These are phyloP conservation scores for Podaxis sp. DNA, from an alignment of 768 basidiomycete genomes.

Conservation along the genomic window DNA sequence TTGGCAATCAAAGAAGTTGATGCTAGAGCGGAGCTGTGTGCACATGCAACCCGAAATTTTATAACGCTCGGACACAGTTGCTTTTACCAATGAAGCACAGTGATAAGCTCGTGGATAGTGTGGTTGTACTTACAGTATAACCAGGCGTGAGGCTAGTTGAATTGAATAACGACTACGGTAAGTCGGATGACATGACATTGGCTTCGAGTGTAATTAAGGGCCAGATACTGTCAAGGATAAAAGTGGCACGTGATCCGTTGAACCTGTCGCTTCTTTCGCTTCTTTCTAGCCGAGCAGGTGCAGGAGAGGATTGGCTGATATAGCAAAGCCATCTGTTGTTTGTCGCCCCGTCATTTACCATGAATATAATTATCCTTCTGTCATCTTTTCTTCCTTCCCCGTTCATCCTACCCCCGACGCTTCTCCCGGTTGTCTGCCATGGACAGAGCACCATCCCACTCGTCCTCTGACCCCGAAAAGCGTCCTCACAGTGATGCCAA, in stretches of 20 bases:
- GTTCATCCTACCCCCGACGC: neutral
- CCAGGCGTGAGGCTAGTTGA: too few relatives aligned
- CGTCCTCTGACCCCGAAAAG: conserved; percentile 27
- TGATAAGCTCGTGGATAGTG: too few relatives aligned
- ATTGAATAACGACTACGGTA: neutral
- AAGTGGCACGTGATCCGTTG: neutral
- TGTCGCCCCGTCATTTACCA: neutral
- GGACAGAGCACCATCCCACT: conserved; percentile 21
- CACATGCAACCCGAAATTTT: neutral
- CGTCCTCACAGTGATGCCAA: conserved; percentile 21
- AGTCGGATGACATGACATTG: neutral
- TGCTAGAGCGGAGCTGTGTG: neutral
- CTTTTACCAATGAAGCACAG: too few relatives aligned
- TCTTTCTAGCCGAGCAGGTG: neutral
- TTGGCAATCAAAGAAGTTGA: neutral
- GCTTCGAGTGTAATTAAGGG: neutral
- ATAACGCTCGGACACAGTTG: too few relatives aligned
- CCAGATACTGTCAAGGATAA: neutral
- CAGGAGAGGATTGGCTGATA: neutral
- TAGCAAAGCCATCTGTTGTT: neutral
- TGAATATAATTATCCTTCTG: conserved; percentile 2
- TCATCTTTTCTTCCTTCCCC: neutral
- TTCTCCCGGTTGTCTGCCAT: conserved; percentile 12
- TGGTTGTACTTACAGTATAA: too few relatives aligned
- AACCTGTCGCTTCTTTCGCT: neutral